Conservation (phyloP, 2,329 filamentous ascomycete species). For the Gnomoniopsis sp. region DNA sequence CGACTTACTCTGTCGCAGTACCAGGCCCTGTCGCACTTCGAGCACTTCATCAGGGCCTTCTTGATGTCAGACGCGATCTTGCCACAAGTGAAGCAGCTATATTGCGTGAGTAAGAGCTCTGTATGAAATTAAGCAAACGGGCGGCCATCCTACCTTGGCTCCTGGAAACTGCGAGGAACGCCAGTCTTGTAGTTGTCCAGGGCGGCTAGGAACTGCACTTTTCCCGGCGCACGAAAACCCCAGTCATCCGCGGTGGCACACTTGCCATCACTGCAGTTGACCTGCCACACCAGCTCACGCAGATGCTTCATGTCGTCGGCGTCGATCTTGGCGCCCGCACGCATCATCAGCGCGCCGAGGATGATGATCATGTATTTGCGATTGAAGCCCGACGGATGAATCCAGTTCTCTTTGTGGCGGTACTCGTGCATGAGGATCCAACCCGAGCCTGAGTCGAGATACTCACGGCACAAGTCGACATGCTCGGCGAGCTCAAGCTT, state of each 20-base stretch:
- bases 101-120: not conserved
- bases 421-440: slow-evolving; percentile 9
- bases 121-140: not conserved
- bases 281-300: slow-evolving; percentile 14
- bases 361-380: slow-evolving; percentile 21
- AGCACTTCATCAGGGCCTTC: slow-evolving; percentile 11
- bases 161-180: slow-evolving; percentile 17
- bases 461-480: not conserved
- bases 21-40: slow-evolving; percentile 17
- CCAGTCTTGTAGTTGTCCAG: slow-evolving; percentile 22
- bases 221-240: slow-evolving; percentile 20
- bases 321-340: slow-evolving; percentile 21
- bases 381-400: not conserved
- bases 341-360: slow-evolving; percentile 24
- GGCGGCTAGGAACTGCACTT: slow-evolving; percentile 21
- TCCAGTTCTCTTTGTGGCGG: slow-evolving; percentile 24
- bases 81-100: slow-evolving; percentile 24
- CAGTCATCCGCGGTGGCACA: not conserved
- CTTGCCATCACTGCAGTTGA: slow-evolving; percentile 9
- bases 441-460: slow-evolving; percentile 9
- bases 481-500: not conserved
- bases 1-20: slow-evolving; percentile 20
- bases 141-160: slow-evolving; percentile 13
- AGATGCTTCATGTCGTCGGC: slow-evolving; percentile 20
- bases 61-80: slow-evolving; percentile 18